phyloP scores from a whole-genome alignment of 352 stramenopile genomes.

The Pythium oligandrum region DNA sequence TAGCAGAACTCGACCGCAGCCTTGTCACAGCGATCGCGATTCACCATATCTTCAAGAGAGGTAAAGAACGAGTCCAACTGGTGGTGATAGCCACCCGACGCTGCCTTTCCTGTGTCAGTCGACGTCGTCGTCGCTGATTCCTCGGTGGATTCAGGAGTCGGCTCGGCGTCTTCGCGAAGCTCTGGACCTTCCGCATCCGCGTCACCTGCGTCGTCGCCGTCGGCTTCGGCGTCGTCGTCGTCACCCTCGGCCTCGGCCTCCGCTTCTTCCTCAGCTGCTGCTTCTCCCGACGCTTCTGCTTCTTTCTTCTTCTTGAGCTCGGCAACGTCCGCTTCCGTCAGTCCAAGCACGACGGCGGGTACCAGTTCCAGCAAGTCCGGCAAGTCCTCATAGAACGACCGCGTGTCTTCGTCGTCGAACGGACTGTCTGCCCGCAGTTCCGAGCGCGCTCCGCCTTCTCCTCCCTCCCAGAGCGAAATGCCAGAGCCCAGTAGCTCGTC shows the following conservation, averaged over 20 bases:
- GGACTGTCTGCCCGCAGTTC: constrained; percentile 79
- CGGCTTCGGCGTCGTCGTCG: constrained; percentile 34
- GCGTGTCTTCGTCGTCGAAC: constrained; percentile 95
- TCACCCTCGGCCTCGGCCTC: constrained; percentile 34
- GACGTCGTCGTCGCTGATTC: constrained; percentile 2
- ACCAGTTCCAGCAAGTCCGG: constrained; percentile 94
- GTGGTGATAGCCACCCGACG: constrained; percentile 80
- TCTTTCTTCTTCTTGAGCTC: constrained; percentile 87
- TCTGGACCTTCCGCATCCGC: constrained; percentile 20
- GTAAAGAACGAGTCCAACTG: constrained; percentile 90
- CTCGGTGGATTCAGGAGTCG: constrained; percentile 5
- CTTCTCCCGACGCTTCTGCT: constrained; percentile 12
- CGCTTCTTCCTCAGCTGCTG: constrained; percentile 18
- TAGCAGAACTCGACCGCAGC: constrained; percentile 96
- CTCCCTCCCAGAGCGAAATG: constrained; percentile 66
- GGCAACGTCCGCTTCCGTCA: constrained; percentile 83
- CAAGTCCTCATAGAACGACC: constrained; percentile 96
- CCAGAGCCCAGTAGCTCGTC: constrained; percentile 37
- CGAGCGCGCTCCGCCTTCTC: constrained; percentile 53
- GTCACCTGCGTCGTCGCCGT: constrained; percentile 30
- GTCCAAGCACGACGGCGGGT: constrained; percentile 90
- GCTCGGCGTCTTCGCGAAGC: constrained; percentile 26
- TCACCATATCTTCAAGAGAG: constrained; percentile 92
- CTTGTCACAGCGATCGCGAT: constrained; percentile 94
- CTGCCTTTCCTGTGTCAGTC: neutral